Evolutionary conservation across 805 yeast genomes (phyloP), one percentile per base, ranked within the genome.

Genomic region (Kregervanrija fluxuum): DNA sequence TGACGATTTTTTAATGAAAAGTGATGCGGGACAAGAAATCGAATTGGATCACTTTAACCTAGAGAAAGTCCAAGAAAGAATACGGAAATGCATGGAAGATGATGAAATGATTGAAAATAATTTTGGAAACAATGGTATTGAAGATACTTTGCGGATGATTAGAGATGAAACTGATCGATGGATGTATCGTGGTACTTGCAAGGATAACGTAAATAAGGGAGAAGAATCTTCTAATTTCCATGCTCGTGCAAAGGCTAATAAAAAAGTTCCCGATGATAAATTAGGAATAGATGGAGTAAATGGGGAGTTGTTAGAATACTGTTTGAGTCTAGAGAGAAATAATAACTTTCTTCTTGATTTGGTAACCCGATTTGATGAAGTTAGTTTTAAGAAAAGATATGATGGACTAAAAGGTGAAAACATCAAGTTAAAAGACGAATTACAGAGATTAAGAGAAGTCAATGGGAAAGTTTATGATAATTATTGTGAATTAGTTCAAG

Each of bases 381-480:
- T 59, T 5, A 50, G 61, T n/a, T 56, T 55, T 31, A 47, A 48
- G 22, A 47, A 45, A n/a, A 42, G 47, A 17, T 47, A 47, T 33
- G 14, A 30, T 4, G 51, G 51, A 13, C 38, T 50, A 15, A 33
- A 42, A 1, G 11, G 30, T 4, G 32, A 38, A 5, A 46, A 45
- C 15, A 38, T 30, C 15, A 40, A 38, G 12, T 30, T 49, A 9
- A 33, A 41, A 13, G 34, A 38, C 8, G 61, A 59, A 28, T 53
- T 53, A 40, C 49, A 50, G 8, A 35, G 48, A 6, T 54, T 57
- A 17, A 48, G 55, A 35, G 47, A 46, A 13, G 45, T 56, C 4
- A 56, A 56, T 43, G 49, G 50, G 28, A 54, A 54, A 43, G 54
- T 59, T 2, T 59, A 52, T 38, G 50, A 51, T 6, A 58, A 59